phyloP scores from a whole-genome alignment of 2,329 filamentous ascomycete species.

The Fusarium chlamydosporum region DNA sequence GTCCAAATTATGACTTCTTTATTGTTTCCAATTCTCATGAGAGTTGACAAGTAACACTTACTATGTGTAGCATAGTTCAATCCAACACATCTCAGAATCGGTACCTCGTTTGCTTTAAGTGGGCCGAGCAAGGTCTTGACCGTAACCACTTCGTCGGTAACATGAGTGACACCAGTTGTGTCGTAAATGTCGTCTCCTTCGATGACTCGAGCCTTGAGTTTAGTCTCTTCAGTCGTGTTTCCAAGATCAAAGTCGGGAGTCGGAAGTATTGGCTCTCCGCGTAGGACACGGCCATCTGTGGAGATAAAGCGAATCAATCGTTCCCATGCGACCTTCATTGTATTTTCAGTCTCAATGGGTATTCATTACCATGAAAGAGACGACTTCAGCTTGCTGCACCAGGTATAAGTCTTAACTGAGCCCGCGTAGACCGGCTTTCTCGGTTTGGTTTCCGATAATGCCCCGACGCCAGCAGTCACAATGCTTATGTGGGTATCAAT shows the following conservation, averaged over 20 bases:
- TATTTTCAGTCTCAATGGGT: neutral
- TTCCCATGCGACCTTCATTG: constrained; percentile 60
- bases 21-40: too few relatives aligned
- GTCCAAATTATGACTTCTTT: neutral
- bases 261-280: constrained; percentile 66
- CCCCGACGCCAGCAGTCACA: neutral
- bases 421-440: neutral
- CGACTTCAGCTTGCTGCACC: neutral
- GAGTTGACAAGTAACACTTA: constrained; percentile 36
- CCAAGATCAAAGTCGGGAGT: constrained; percentile 61
- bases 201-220: constrained; percentile 67
- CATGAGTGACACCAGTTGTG: constrained; percentile 60
- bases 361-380: neutral
- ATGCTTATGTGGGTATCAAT: too few relatives aligned
- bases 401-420: neutral
- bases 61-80: constrained; percentile 72
- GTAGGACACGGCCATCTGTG: constrained; percentile 63
- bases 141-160: constrained; percentile 67
- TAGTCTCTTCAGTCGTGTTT: constrained; percentile 60
- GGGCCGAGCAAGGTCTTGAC: constrained; percentile 69
- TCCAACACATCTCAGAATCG: constrained; percentile 70
- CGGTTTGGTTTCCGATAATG: neutral
- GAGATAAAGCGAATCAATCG: constrained; percentile 69
- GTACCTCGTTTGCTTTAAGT: constrained; percentile 64
- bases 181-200: constrained; percentile 65